A percentile compares a stretch with the other conserved stretches of the same genome.
These are phyloP conservation scores for Backusella australiensis DNA, from an alignment of 192 early-diverging fungal species.

Conservation along the genomic window DNA sequence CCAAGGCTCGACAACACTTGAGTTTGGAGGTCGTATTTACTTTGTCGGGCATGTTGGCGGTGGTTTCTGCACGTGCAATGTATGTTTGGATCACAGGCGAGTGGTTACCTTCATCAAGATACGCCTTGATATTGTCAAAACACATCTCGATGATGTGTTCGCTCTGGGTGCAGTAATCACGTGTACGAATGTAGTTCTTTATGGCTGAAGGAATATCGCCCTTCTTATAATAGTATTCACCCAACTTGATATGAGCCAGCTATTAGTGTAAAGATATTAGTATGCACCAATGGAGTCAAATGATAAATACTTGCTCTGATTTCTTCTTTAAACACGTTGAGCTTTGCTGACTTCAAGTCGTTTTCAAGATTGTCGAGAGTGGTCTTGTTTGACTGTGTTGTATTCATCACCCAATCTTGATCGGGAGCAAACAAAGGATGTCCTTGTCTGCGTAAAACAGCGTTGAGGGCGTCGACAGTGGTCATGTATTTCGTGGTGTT, in stretches of 20 bases:
- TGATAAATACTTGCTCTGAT: conserved; percentile 59
- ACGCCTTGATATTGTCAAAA: conserved; percentile 75
- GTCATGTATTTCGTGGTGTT: conserved; percentile 50
- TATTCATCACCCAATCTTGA: conserved; percentile 46
- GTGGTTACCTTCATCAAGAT: conserved; percentile 67
- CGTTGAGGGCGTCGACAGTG: conserved; percentile 56
- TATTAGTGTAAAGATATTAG: conserved; percentile 17
- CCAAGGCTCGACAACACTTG: conserved; percentile 63
- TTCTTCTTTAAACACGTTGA: conserved; percentile 79
- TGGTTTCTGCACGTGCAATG: conserved; percentile 67
- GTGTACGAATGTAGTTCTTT: conserved; percentile 63
- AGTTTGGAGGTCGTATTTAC: conserved; percentile 55
- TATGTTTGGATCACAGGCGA: conserved; percentile 63
- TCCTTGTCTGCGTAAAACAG: conserved; percentile 38
- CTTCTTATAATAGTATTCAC: conserved; percentile 69
- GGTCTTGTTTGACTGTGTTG: conserved; percentile 44
- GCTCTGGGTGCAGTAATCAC: conserved; percentile 77
- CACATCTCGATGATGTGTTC: conserved; percentile 82
- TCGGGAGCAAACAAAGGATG: conserved; percentile 42
- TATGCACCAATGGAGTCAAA: neutral
- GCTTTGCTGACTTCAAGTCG: conserved; percentile 79
- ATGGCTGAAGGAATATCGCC: conserved; percentile 69
- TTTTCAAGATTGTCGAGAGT: conserved; percentile 64
- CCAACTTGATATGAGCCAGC: conserved; percentile 82
- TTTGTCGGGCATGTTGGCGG: conserved; percentile 63